phyloP scores from a whole-genome alignment of 768 basidiomycete genomes.

The Neoboletus brunneissimus region DNA sequence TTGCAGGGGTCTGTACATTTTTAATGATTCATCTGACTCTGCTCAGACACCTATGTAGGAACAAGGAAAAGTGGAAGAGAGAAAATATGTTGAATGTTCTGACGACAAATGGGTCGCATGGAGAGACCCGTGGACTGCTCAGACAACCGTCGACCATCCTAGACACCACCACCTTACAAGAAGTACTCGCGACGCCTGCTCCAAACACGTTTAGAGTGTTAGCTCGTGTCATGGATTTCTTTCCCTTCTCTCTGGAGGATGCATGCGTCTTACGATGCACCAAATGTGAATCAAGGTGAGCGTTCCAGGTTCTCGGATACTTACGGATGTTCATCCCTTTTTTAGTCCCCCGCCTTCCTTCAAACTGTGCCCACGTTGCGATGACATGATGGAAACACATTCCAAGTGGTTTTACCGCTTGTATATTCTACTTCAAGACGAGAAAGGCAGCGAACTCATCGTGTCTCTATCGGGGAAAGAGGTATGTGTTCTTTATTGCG shows the following conservation, averaged over 20 bases:
- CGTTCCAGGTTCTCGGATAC: neutral
- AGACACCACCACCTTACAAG: constrained; percentile 33
- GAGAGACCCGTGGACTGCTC: constrained; percentile 3
- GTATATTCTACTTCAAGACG: constrained; percentile 52
- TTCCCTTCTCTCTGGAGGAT: constrained; percentile 48
- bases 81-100: constrained; percentile 16
- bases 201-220: constrained; percentile 42
- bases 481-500: constrained; percentile 24
- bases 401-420: constrained; percentile 48
- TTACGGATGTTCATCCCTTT: neutral
- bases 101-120: neutral
- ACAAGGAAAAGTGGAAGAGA: constrained; percentile 33
- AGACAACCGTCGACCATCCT: neutral
- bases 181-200: constrained; percentile 33
- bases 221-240: constrained; percentile 55
- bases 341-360: constrained; percentile 44
- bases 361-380: constrained; percentile 50
- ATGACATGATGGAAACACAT: constrained; percentile 50
- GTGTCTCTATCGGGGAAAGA: constrained; percentile 51
- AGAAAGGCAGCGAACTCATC: constrained; percentile 38
- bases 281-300: constrained; percentile 52
- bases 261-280: constrained; percentile 50
- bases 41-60: constrained; percentile 24
- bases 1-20: constrained; percentile 21
- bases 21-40: neutral